Evolutionary conservation across 352 stramenopile genomes (phyloP).

Genomic region (Globisporangium camurandrum): DNA sequence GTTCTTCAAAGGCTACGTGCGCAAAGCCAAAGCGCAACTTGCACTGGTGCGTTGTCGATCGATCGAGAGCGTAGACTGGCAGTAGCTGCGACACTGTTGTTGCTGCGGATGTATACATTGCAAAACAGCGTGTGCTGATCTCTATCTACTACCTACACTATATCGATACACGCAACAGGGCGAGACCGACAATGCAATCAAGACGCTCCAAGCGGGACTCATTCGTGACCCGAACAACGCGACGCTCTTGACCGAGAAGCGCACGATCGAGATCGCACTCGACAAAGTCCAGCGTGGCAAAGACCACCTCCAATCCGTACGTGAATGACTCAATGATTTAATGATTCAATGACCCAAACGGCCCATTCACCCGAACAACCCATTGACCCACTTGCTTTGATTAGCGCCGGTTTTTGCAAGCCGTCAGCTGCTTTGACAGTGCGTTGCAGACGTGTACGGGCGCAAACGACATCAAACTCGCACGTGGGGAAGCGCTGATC

Average conservation of each 20-base stretch:
- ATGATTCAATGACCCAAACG: neutral
- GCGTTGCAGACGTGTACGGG: conserved; percentile 61
- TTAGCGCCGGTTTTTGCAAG: conserved; percentile 61
- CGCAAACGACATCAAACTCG: conserved; percentile 62
- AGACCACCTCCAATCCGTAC: conserved; percentile 57
- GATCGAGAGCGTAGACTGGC: neutral
- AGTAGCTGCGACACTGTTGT: neutral
- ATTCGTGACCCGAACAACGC: conserved; percentile 75
- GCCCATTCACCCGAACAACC: too few species aligned
- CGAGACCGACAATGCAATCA: conserved; percentile 57
- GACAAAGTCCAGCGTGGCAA: conserved; percentile 71
- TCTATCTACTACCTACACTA: too few species aligned
- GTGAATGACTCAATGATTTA: conserved; percentile 1
- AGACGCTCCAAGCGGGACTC: conserved; percentile 68
- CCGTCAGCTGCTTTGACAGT: conserved; percentile 62
- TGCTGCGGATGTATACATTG: neutral
- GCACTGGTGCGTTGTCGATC: conserved; percentile 35
- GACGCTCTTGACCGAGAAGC: conserved; percentile 69
- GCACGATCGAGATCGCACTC: conserved; percentile 69
- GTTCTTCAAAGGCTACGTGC: conserved; percentile 89
- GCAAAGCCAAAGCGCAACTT: conserved; percentile 85
- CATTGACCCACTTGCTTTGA: conserved; percentile 1
- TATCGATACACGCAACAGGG: too few species aligned
- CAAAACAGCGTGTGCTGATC: neutral
- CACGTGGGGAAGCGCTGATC: conserved; percentile 66